Base-by-base conservation (phyloP, 2,329 filamentous ascomycete genomes). In the Penicillium sp. region DNA sequence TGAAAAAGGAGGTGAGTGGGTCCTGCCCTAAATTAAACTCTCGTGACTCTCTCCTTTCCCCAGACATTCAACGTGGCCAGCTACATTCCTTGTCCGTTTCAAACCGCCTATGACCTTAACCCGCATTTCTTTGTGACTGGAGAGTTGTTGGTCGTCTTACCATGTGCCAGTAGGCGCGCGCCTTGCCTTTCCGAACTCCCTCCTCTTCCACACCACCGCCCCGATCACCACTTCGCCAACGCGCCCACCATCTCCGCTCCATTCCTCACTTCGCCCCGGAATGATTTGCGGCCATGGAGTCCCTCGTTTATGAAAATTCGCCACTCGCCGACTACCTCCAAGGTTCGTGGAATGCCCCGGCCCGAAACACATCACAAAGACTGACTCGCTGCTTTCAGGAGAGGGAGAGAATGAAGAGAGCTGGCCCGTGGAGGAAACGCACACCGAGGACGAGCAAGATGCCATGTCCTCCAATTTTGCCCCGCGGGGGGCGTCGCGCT, bases 151-250 rank as follows among this genome's bases (percentile, higher is more conserved):
- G 33, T 33, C 21, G 4, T 49, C 23, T 20, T 41, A 43, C 57
- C 52, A 59, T 33, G 60, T 63, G 60, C 49, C 32, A 51, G 39
- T 53, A 52, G 51, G 92, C 68, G 92, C 97, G 71, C 90, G 89
- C 54, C 84, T 85, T 50, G 93, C 90, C 37, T 86, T 97, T 50
- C 91, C 92, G 3, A 65, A 3, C 91, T n/a, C n/a, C n/a, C n/a
- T n/a, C n/a, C n/a, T n/a, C 93, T 2, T 97, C 82, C 97, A 97
- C 83, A 97, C 97, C 80, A 96, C 96, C 74, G 86, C 97, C 17
- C 75, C 69, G 34, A 29, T 51, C 51, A 41, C 40, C 49, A 39
- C 40, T 55, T 54, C 49, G 43, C 20, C 37, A 49, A 43, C 44
- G 49, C 54, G 27, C 47, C 50, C 47, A 27, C 52, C 47, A 24